Percentiles rank a stretch among this genome's conserved stretches.
These are phyloP conservation scores for Oxytropis ochrocephala DNA, from an alignment of 306 rosid species.

Conservation along the genomic window DNA sequence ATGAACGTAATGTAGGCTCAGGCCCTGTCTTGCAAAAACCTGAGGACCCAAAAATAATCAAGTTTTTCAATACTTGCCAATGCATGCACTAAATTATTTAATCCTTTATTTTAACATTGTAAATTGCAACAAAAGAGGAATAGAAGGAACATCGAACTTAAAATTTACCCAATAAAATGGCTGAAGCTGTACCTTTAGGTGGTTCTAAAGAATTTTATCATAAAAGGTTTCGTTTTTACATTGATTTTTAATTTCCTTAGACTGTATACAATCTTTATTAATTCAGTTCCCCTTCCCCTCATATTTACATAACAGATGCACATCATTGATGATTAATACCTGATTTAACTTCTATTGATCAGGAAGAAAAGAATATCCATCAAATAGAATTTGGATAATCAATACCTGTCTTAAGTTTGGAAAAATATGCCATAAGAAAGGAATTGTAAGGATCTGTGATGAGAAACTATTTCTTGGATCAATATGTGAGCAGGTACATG, in stretches of 20 bases:
- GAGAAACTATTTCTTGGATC: conserved; percentile 75
- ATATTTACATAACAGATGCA: conserved; percentile 18
- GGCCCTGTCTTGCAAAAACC: conserved; percentile 54
- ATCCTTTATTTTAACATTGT: not conserved
- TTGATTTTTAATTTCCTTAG: not conserved
- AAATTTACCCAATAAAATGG: not conserved
- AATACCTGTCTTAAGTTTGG: conserved; percentile 73
- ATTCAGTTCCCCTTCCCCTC: not conserved
- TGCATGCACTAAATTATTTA: conserved; percentile 1
- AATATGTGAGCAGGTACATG: conserved; percentile 57
- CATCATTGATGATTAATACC: not conserved
- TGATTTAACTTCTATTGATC: not conserved
- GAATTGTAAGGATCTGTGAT: conserved; percentile 82
- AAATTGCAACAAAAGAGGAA: not conserved
- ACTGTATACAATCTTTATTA: not conserved
- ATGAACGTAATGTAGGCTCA: conserved; percentile 68
- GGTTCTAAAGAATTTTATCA: not conserved
- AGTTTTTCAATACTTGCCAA: conserved; percentile 4
- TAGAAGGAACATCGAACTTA: not conserved
- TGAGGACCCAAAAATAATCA: conserved; percentile 23
- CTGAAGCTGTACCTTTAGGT: not conserved
- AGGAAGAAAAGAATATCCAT: conserved; percentile 6
- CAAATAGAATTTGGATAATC: not conserved
- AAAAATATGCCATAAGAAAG: conserved; percentile 77
- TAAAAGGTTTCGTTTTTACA: not conserved